Base-by-base conservation (phyloP, 2,329 filamentous ascomycete genomes). In the Zelopaecilomyces penicillatus region DNA sequence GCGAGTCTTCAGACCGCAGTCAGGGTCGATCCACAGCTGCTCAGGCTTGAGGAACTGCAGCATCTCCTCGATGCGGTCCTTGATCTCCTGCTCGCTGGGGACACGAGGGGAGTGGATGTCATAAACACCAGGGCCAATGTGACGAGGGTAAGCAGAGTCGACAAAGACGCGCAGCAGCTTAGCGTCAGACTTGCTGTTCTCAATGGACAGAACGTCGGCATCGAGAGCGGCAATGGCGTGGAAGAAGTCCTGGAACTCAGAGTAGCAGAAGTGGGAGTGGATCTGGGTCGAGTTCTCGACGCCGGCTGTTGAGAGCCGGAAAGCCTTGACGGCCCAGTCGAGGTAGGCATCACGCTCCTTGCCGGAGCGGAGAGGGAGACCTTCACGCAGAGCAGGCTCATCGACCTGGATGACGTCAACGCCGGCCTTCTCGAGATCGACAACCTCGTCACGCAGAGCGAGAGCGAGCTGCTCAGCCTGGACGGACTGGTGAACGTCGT, bases 171-270 rank as follows among this genome's bases (percentile, higher is more conserved):
- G 86, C 66, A 98, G 85, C 58, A 98, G 84, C 85, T 98, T 98
- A 66, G 93, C 93, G 64, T 98, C 93, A 60, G 87, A 95, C 85
- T 98, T 98, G 85, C 87, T 94, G 87, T 98, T 98, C 85, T 98
- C 93, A 60, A 98, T 98, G 65, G 87, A 95, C 62, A 98, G 83
- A 53, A 98, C 93, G 72, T 98, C 93, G 52, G 93, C 91, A 67
- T 98, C 93, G 54, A 98, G 85, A 50, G 93, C 91, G 54, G 93
- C 88, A 60, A 98, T 98, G 73, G 93, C 93, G 74, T 97, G 88
- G 89, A 98, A 98, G 82, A 98, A 98, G 79, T 98, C 93, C 76
- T 98, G 93, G 87, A 98, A 98, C 80, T 98, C 93, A 43, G 93
- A 97, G 84, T 98, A 98, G 73, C 93, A 98, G 87, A 98, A 98